Percentiles rank a stretch among this genome's conserved stretches.
phyloP scores from a whole-genome alignment of 768 basidiomycete species.

The Suillus brevipes region DNA sequence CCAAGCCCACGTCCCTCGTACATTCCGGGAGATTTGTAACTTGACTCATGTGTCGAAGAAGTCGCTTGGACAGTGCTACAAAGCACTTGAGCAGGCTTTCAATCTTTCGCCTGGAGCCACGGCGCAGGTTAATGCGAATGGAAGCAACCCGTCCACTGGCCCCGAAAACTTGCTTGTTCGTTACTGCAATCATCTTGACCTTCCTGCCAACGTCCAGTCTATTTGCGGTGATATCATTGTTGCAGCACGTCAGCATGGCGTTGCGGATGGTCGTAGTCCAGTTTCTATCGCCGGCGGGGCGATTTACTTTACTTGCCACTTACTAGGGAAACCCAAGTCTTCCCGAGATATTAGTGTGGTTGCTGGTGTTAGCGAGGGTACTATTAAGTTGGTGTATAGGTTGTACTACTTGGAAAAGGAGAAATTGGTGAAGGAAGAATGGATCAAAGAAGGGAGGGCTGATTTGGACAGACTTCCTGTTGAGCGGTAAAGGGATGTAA shows the following conservation, averaged over 20 bases:
- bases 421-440: slow-evolving; percentile 81
- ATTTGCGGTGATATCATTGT: slow-evolving; percentile 83
- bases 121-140: slow-evolving; percentile 41
- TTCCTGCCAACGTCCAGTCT: slow-evolving; percentile 78
- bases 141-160: slow-evolving; percentile 51
- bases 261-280: slow-evolving; percentile 92
- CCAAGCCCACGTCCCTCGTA: slow-evolving; percentile 92
- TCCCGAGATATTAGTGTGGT: slow-evolving; percentile 86
- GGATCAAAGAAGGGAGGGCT: slow-evolving; percentile 80
- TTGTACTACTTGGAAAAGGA: slow-evolving; percentile 73
- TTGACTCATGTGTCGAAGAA: slow-evolving; percentile 95
- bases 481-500: slow-evolving; percentile 21
- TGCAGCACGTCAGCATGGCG: slow-evolving; percentile 76
- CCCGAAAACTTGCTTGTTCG: slow-evolving; percentile 89
- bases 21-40: slow-evolving; percentile 94
- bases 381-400: slow-evolving; percentile 88
- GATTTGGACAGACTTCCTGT: slow-evolving; percentile 34
- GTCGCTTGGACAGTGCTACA: slow-evolving; percentile 90
- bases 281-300: slow-evolving; percentile 99
- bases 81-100: slow-evolving; percentile 84
- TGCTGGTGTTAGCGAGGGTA: slow-evolving; percentile 93
- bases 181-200: slow-evolving; percentile 90
- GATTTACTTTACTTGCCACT: slow-evolving; percentile 87
- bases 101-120: slow-evolving; percentile 83
- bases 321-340: slow-evolving; percentile 74